Percentiles rank a stretch among this genome's conserved stretches.
Conservation (phyloP, 83 land plant species). For the Picea abies region DNA sequence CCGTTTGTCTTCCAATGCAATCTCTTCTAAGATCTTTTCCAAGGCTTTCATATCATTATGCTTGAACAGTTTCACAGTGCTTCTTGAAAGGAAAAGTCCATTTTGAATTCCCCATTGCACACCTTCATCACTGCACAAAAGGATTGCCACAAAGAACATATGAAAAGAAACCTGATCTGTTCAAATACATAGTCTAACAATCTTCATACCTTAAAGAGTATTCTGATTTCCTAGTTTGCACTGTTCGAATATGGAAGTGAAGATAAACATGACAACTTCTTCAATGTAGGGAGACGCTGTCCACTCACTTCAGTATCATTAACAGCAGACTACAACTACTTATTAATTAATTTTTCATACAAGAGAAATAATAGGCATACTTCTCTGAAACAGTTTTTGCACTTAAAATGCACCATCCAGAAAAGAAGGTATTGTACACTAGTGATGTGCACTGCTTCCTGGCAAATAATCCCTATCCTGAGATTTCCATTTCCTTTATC, state of each 20-base stretch:
- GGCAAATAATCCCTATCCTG: neutral
- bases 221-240: neutral
- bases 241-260: neutral
- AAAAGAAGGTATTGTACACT: neutral
- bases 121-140: slow-evolving; percentile 87
- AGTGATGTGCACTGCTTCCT: neutral
- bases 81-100: slow-evolving; percentile 91
- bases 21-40: slow-evolving; percentile 62
- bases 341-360: neutral
- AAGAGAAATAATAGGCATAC: neutral
- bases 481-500: neutral
- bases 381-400: neutral
- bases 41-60: slow-evolving; percentile 94
- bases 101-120: slow-evolving; percentile 97
- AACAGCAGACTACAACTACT: neutral
- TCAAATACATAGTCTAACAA: neutral
- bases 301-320: neutral
- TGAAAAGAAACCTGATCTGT: neutral
- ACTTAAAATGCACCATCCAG: neutral
- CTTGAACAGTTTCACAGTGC: slow-evolving; percentile 84
- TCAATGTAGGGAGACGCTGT: neutral
- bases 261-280: neutral
- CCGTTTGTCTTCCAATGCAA: slow-evolving; percentile 56
- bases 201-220: neutral
- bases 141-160: neutral